Base-by-base conservation (phyloP, 148 eudicot species). In the Silene latifolia region DNA sequence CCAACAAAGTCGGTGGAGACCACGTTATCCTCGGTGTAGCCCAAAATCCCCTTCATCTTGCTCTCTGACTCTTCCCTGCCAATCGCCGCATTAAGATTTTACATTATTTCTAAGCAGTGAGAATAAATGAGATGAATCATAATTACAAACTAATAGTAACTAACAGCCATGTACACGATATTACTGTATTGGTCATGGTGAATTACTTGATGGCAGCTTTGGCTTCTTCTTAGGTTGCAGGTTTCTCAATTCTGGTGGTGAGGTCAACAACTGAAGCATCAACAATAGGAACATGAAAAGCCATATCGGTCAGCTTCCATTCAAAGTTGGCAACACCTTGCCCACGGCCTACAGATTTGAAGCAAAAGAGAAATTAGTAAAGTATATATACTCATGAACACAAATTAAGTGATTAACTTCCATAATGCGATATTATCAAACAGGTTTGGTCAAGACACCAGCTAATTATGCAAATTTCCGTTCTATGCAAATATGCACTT, bases 251-350 rank as follows among this genome's bases (percentile, higher is more conserved):
- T 80, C 88, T 89, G 73, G 87, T 90, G 17, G 92, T 89, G 57
- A 89, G 87, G 75, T 89, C 93, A 69, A 89, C 93, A n/a, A n/a
- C n/a, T n/a, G n/a, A n/a, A n/a, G n/a, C n/a, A n/a, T n/a, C n/a
- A n/a, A n/a, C n/a, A n/a, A 21, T 89, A 7, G 93, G 92, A 13
- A 89, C 92, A 76, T 90, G 88, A 87, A 88, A 88, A 14, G 92
- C 71, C 92, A 88, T 88, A 32, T 90, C 92, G 3, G 92, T 89
- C 88, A 89, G 82, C 63, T 89, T 3, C 93, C 93, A 25, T 89
- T 89, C 75, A 89, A 68, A 4, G 85, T 79, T 20, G 93, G 93
- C 72, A 89, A 82, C 48, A 89, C 93, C 84, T 89, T 89, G 13
- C 93, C 93, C 5, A 89, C 93, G 85, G 93, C 93, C 93, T 83